These are phyloP conservation scores for Ambispora gerdemannii DNA, from an alignment of 192 early-diverging fungal genomes.

Conservation along the genomic window DNA sequence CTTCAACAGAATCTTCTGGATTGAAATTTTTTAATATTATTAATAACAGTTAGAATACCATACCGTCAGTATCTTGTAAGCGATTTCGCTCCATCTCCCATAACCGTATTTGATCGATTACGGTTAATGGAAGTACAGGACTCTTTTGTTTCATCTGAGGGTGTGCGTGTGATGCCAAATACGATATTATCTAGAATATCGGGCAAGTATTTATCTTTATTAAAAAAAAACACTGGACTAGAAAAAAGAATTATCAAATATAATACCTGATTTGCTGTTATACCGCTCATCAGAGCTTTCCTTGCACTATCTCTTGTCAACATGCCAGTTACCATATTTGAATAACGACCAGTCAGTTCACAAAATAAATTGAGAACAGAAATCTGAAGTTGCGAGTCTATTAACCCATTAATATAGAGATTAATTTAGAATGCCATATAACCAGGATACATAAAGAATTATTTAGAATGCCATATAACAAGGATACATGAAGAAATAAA, in stretches of 20 bases:
- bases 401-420: slow-evolving; percentile 9
- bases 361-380: slow-evolving; percentile 90
- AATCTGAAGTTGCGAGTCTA: slow-evolving; percentile 88
- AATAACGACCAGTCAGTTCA: slow-evolving; percentile 75
- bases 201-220: background rate
- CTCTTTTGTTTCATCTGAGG: slow-evolving; percentile 82
- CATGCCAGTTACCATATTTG: slow-evolving; percentile 87
- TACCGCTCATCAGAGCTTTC: slow-evolving; percentile 78
- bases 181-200: slow-evolving; percentile 74
- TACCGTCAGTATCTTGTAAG: slow-evolving; percentile 50
- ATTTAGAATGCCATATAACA: background rate
- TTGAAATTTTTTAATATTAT: background rate
- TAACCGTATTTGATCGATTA: slow-evolving; percentile 90
- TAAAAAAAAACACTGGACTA: no score
- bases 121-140: slow-evolving; percentile 84
- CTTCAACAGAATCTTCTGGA: background rate
- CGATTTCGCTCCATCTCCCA: slow-evolving; percentile 97
- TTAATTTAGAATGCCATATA: no score
- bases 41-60: background rate
- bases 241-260: no score
- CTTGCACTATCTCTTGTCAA: slow-evolving; percentile 86
- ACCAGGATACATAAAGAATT: background rate
- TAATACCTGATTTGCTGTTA: slow-evolving; percentile 89
- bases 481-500: background rate
- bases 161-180: slow-evolving; percentile 86